These are phyloP conservation scores for Ogataea zsoltii DNA, from an alignment of 805 yeast genomes.

Conservation along the genomic window DNA sequence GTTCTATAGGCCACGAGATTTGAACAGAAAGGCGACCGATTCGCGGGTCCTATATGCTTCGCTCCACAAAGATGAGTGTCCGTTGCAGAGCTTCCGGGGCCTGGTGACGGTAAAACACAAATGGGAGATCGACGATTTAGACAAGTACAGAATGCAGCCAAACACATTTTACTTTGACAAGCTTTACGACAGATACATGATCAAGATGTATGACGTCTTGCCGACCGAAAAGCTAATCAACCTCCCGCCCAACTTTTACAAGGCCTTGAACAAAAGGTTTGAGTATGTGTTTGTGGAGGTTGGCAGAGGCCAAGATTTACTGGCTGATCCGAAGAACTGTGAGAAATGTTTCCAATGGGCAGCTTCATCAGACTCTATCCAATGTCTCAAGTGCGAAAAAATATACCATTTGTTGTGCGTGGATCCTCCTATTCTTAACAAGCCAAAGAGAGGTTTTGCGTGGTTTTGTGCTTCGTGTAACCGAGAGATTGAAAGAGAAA, in stretches of 20 bases:
- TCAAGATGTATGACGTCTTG: slow-evolving; percentile 75
- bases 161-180: slow-evolving; percentile 82
- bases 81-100: slow-evolving; percentile 74
- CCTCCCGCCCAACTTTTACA: slow-evolving; percentile 59
- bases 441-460: slow-evolving; percentile 84
- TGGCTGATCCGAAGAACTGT: slow-evolving; percentile 68
- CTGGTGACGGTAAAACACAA: slow-evolving; percentile 67
- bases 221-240: slow-evolving; percentile 59
- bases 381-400: slow-evolving; percentile 74
- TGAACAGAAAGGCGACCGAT: slow-evolving; percentile 65
- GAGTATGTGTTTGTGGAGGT: slow-evolving; percentile 74
- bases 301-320: slow-evolving; percentile 61
- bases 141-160: slow-evolving; percentile 55
- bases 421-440: slow-evolving; percentile 76
- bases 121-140: slow-evolving; percentile 62
- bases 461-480: slow-evolving; percentile 88
- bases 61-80: slow-evolving; percentile 83
- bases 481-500: slow-evolving; percentile 51
- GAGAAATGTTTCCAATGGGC: slow-evolving; percentile 87
- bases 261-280: slow-evolving; percentile 65
- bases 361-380: slow-evolving; percentile 65
- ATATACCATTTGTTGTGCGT: slow-evolving; percentile 80
- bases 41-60: slow-evolving; percentile 80
- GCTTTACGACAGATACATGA: slow-evolving; percentile 83
- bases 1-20: slow-evolving; percentile 88